Evolutionary conservation across 495 filamentous ascomycete genomes (phyloP), one percentile per base, ranked within the genome.

Genomic region (Penicillium bialowiezense): DNA sequence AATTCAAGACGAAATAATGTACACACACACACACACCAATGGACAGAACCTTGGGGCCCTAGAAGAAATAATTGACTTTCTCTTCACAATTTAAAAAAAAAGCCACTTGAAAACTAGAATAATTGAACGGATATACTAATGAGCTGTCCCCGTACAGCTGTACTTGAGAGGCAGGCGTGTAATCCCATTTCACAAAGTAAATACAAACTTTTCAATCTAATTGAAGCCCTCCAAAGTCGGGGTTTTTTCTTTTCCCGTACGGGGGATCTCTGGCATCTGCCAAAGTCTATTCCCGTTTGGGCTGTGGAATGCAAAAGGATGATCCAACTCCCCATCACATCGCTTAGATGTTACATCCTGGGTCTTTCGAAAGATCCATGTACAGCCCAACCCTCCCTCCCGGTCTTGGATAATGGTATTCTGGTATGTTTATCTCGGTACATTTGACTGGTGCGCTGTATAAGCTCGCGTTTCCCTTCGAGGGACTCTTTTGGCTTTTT

Each of bases 291-390:
- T 40, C 55, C 51, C 20, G 7, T 46, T 48, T 50, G 33, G 51
- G 50, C 33, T 44, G 44, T 45, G 51, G 55, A 38, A 48, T 40
- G 31, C 32, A 34, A 37, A 47, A 51, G 37, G 51, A 50, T 48
- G 54, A 58, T 51, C 57, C 23, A 47, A 44, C 7, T 39, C 36
- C 37, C 6, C 42, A 56, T 40, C 50, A 56, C 39, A 46, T 52
- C 36, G 35, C 18, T 31, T 48, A 48, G 26, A 32, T 54, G 38
- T 51, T 47, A 54, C 40, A 35, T 44, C 24, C 39, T 2, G 10
- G 23, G 23, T 21, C 18, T 26, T 41, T 52, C 44, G 55, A 50
- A 54, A 40, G 43, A 44, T 47, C 51, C 42, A 52, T 49, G 48
- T 50, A 55, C 35, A 36, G 45, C 43, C 19, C n/a, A 23, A 41